phyloP scores from a whole-genome alignment of 345 rosid genomes.

The Boechera retrofracta region DNA sequence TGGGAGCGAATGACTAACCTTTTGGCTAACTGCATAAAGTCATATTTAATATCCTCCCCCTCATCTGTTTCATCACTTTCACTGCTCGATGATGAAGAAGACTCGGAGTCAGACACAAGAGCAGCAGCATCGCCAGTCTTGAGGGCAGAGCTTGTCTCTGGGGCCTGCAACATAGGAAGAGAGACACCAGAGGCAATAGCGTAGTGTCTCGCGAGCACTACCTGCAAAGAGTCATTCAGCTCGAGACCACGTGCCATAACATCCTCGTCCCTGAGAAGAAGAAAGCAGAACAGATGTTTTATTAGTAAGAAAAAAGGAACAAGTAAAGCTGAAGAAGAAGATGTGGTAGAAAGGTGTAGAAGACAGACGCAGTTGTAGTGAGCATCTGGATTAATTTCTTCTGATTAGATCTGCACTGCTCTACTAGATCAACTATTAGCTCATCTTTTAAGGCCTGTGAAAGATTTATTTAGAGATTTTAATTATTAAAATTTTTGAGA shows the following conservation, averaged over 20 bases:
- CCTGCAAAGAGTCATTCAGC: conserved; percentile 83
- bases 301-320: conserved; percentile 4
- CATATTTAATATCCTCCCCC: conserved; percentile 76
- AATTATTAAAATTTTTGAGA: not conserved
- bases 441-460: conserved; percentile 89
- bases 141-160: conserved; percentile 47
- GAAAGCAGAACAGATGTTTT: conserved; percentile 1
- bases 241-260: conserved; percentile 85
- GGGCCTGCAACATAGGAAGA: conserved; percentile 52
- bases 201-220: conserved; percentile 74
- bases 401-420: conserved; percentile 82
- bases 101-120: conserved; percentile 40
- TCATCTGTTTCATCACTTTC: conserved; percentile 61
- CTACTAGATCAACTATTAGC: conserved; percentile 82
- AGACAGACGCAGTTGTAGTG: conserved; percentile 77
- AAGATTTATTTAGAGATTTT: not conserved
- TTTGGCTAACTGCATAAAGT: conserved; percentile 85
- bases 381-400: conserved; percentile 94
- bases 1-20: conserved; percentile 51
- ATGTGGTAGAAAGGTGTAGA: conserved; percentile 3
- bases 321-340: not conserved
- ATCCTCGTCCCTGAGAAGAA: conserved; percentile 82
- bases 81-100: conserved; percentile 49
- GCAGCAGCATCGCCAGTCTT: conserved; percentile 44
- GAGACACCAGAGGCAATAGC: conserved; percentile 79